Conservation (phyloP, 1,139 yeast species). For the Nakaseomyces glabratus region DNA sequence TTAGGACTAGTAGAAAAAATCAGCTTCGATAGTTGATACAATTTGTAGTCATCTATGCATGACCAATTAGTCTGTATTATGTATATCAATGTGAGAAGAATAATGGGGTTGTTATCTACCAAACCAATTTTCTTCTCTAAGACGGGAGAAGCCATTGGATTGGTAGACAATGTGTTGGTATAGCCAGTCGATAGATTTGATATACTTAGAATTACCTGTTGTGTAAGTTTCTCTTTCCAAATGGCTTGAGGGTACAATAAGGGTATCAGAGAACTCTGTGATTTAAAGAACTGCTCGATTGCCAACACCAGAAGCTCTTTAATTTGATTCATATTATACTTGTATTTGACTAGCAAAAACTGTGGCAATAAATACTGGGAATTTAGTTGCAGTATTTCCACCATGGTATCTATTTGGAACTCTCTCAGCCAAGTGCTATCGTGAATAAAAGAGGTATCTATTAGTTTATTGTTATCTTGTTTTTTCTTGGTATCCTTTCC, state of each 20-base stretch:
- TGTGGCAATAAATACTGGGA: constrained; percentile 18
- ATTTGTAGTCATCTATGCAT: constrained; percentile 22
- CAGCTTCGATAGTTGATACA: constrained; percentile 24
- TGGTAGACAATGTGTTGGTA: constrained; percentile 1
- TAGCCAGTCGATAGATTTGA: neutral
- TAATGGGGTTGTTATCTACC: constrained; percentile 12
- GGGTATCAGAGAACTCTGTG: constrained; percentile 24
- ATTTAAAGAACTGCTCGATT: constrained; percentile 17
- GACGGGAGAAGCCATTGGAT: constrained; percentile 1
- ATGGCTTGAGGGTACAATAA: constrained; percentile 19
- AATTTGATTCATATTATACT: constrained; percentile 13
- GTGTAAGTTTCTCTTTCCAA: constrained; percentile 13
- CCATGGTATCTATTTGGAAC: constrained; percentile 6
- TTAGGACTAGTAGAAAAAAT: constrained; percentile 16
- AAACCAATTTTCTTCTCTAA: constrained; percentile 1
- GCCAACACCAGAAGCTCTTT: constrained; percentile 13
- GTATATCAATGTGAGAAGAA: constrained; percentile 17
- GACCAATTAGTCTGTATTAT: constrained; percentile 27
- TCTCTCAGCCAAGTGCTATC: constrained; percentile 5
- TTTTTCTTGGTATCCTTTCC: neutral
- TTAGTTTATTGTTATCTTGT: neutral
- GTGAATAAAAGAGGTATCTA: constrained; percentile 3
- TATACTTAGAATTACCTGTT: constrained; percentile 7
- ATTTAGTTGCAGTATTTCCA: constrained; percentile 15
- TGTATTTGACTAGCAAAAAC: constrained; percentile 18